Percentiles rank a stretch among this genome's conserved stretches.
Conservation (phyloP, 2,329 filamentous ascomycete species). For the Waltergamsia citrina region DNA sequence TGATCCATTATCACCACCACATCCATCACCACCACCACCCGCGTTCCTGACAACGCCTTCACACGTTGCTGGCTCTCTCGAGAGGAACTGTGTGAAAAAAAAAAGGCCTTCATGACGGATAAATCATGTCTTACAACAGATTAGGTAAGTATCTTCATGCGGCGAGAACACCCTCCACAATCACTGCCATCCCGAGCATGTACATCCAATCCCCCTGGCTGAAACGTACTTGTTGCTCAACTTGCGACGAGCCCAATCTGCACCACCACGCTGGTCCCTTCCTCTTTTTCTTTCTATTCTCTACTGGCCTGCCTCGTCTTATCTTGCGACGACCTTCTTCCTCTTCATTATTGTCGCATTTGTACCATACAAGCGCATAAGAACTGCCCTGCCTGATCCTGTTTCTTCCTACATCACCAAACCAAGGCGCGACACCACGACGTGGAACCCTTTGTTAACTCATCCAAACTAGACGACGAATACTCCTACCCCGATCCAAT, state of each 20-base stretch:
- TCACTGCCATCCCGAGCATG: not conserved
- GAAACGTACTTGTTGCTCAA: slow-evolving; percentile 1
- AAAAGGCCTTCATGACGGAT: not conserved
- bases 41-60: no score
- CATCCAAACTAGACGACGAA: slow-evolving; percentile 34
- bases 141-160: slow-evolving; percentile 45
- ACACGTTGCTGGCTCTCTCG: not conserved
- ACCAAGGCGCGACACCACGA: not conserved
- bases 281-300: not conserved
- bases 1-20: no score
- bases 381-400: not conserved
- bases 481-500: slow-evolving; percentile 51
- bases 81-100: not conserved
- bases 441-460: not conserved
- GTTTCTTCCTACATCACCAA: not conserved
- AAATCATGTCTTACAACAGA: slow-evolving; percentile 62
- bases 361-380: not conserved
- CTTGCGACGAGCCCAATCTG: not conserved
- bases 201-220: not conserved
- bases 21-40: no score
- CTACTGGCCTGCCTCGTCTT: not conserved
- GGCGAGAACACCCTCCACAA: slow-evolving; percentile 7
- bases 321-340: not conserved
- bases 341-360: not conserved
- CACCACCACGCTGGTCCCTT: no score